phyloP scores from a whole-genome alignment of 176 grass and related monocot genomes.

The Oryza punctata region DNA sequence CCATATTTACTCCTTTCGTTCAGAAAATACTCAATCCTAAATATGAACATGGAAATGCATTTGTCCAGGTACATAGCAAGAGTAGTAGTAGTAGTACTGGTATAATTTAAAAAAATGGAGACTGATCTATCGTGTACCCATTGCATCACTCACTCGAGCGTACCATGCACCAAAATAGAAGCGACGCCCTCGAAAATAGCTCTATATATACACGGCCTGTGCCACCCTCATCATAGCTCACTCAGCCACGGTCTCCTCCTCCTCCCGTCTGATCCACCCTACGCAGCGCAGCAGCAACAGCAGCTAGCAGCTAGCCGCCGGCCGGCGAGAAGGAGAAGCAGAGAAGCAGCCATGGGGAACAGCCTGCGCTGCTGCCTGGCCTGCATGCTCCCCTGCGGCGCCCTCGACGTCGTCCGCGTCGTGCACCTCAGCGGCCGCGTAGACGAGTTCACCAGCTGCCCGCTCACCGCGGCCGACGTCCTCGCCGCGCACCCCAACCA shows the following conservation, averaged over 20 bases:
- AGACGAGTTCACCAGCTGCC: slow-evolving; percentile 67
- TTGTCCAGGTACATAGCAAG: no score
- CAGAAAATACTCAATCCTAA: no score
- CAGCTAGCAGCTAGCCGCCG: neutral
- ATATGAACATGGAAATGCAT: no score
- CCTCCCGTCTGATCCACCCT: neutral
- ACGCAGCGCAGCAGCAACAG: neutral
- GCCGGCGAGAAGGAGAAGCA: neutral
- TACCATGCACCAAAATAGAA: slow-evolving; percentile 9
- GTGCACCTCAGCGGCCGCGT: slow-evolving; percentile 89
- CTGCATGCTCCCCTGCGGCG: slow-evolving; percentile 94
- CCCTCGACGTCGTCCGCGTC: slow-evolving; percentile 84
- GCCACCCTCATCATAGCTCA: slow-evolving; percentile 12
- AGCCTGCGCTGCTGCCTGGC: slow-evolving; percentile 93
- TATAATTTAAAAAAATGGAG: no score
- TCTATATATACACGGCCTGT: slow-evolving; percentile 38
- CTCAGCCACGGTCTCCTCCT: neutral
- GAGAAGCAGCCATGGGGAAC: slow-evolving; percentile 76
- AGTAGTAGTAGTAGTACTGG: no score
- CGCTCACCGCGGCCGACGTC: slow-evolving; percentile 66
- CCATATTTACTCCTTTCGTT: no score
- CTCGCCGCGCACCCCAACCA: slow-evolving; percentile 86
- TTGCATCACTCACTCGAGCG: slow-evolving; percentile 7
- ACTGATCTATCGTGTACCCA: slow-evolving; percentile 24
- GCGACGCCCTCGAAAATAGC: neutral